phyloP scores from a whole-genome alignment of 495 filamentous ascomycete species.

The Neurospora africana region DNA sequence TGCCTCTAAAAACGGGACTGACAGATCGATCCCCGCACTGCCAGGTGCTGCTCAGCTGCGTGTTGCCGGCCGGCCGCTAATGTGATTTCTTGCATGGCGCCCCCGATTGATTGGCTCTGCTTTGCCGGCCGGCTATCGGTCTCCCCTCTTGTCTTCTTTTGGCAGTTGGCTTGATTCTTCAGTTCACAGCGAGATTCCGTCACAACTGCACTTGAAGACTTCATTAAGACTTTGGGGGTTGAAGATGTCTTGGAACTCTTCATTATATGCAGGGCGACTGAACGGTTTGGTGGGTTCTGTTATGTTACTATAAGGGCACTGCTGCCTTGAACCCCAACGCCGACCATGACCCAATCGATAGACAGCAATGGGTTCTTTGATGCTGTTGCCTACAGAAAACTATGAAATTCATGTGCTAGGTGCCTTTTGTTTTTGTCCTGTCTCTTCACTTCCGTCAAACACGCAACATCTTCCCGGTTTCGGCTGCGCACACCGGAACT shows the following conservation, averaged over 20 bases:
- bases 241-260: neutral
- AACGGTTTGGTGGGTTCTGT: neutral
- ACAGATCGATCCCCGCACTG: neutral
- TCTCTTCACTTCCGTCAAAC: neutral
- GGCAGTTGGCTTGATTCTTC: neutral
- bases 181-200: neutral
- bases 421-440: too few relatives aligned
- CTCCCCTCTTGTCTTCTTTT: neutral
- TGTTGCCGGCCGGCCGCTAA: neutral
- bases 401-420: too few relatives aligned
- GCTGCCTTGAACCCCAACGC: neutral
- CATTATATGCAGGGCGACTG: neutral
- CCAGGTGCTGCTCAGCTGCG: neutral
- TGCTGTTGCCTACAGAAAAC: neutral
- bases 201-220: neutral
- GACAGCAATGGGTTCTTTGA: neutral
- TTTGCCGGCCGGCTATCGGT: neutral
- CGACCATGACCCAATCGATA: neutral
- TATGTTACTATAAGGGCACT: neutral
- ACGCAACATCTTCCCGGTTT: neutral
- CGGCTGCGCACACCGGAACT: neutral
- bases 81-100: neutral
- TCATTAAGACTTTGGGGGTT: neutral
- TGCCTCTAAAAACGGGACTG: neutral
- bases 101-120: neutral